phyloP scores from a whole-genome alignment of 1,284 basidiomycete genomes.

The Trametes versicolor region DNA sequence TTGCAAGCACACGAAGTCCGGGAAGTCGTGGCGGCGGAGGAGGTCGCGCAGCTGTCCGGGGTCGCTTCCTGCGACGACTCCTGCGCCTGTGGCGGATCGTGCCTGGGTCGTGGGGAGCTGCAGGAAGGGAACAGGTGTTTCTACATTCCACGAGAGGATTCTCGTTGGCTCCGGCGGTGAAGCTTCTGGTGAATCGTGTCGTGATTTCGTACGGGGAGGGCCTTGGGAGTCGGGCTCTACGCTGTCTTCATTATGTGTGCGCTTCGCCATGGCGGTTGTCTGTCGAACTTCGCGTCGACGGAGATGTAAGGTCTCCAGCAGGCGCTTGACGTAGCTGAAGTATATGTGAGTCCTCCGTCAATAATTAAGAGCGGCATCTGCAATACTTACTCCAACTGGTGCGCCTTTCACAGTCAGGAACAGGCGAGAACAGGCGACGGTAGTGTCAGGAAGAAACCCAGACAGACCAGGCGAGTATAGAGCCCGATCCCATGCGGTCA shows the following conservation, averaged over 20 bases:
- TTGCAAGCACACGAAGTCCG: conserved; percentile 41
- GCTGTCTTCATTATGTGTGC: conserved; percentile 16
- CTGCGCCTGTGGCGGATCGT: conserved; percentile 26
- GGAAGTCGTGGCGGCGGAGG: conserved; percentile 36
- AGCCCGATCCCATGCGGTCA: neutral
- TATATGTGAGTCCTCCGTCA: too few species aligned
- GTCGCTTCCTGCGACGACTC: conserved; percentile 24
- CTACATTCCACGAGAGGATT: conserved; percentile 41
- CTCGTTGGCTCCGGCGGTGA: conserved; percentile 15
- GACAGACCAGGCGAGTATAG: neutral
- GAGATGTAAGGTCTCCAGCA: neutral
- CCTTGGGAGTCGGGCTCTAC: neutral
- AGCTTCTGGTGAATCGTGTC: neutral
- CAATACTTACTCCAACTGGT: neutral
- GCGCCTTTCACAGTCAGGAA: neutral
- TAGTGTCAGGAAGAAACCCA: neutral
- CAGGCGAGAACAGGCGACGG: neutral
- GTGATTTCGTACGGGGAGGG: conserved; percentile 10
- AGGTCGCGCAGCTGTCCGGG: conserved; percentile 37
- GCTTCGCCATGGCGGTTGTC: conserved; percentile 32
- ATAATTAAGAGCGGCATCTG: neutral
- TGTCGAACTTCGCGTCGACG: neutral
- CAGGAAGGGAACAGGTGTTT: conserved; percentile 41
- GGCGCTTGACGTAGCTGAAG: neutral
- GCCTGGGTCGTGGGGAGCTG: conserved; percentile 33